These are phyloP conservation scores for Apiospora koreana DNA, from an alignment of 2,329 filamentous ascomycete species.

Conservation along the genomic window DNA sequence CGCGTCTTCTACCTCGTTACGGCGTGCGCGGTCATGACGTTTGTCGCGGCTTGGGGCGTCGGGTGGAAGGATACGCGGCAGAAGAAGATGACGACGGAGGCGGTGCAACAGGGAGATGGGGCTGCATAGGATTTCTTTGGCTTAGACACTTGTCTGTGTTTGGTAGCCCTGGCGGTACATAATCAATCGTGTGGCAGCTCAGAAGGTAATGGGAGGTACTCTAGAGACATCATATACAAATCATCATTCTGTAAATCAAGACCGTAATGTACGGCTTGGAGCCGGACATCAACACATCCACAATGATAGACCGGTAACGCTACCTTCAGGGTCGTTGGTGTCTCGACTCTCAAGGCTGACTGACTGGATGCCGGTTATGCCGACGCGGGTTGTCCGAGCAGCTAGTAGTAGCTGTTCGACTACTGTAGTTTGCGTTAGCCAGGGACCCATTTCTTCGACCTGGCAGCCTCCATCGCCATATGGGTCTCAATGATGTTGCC, in stretches of 20 bases:
- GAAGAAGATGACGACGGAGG: neutral
- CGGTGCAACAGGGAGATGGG: neutral
- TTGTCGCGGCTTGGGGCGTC: conserved; percentile 28
- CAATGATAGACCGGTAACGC: too few species aligned
- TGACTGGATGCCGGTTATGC: neutral
- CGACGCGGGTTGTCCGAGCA: neutral
- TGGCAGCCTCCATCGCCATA: neutral
- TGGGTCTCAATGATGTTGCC: neutral
- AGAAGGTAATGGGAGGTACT: neutral
- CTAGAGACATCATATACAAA: neutral
- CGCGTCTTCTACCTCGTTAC: conserved; percentile 30
- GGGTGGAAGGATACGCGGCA: conserved; percentile 24
- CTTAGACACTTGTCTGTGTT: neutral
- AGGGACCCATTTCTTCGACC: neutral
- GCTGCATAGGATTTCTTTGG: neutral
- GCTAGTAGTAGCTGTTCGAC: neutral
- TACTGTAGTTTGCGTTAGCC: neutral
- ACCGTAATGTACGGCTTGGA: neutral
- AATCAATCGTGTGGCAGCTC: too few species aligned
- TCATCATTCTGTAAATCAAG: neutral
- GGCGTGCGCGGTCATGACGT: conserved; percentile 23
- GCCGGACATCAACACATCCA: neutral
- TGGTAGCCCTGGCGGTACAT: neutral
- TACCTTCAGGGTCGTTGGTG: too few species aligned
- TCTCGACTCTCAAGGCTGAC: neutral